A percentile compares a stretch with the other conserved stretches of the same genome.
These are phyloP conservation scores for Aureobasidium sp. DNA, from an alignment of 2,329 filamentous ascomycete genomes.

Conservation along the genomic window DNA sequence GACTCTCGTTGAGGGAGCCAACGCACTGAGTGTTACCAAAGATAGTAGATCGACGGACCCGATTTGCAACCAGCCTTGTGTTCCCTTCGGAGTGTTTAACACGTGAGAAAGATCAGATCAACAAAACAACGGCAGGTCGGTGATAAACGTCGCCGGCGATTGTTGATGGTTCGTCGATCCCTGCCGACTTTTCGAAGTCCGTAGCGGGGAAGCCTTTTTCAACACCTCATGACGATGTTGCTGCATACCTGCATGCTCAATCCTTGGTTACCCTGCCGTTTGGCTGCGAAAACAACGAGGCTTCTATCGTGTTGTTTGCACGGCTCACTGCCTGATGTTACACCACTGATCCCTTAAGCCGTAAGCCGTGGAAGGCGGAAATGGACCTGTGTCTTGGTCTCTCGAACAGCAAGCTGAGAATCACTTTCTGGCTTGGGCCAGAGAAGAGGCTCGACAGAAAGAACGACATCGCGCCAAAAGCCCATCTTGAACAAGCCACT, in stretches of 20 bases:
- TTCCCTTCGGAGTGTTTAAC: neutral
- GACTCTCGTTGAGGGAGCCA: neutral
- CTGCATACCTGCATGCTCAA: conserved; percentile 6
- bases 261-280: neutral
- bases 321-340: neutral
- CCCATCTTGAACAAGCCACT: neutral
- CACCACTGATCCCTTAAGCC: neutral
- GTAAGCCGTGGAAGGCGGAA: neutral
- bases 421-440: neutral
- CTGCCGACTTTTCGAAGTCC: neutral
- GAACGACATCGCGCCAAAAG: neutral
- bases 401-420: neutral
- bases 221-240: conserved; percentile 4
- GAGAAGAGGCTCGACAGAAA: neutral
- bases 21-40: neutral
- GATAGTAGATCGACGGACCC: neutral
- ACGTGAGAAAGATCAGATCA: neutral
- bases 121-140: neutral
- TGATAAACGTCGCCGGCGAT: neutral
- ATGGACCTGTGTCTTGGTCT: neutral
- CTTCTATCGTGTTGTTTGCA: neutral
- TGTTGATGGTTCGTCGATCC: conserved; percentile 2
- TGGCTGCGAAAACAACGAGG: neutral
- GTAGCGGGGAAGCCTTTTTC: conserved; percentile 10
- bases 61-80: neutral